These are phyloP conservation scores for Flaveria bidentis DNA, from an alignment of 129 eudicot species.

Conservation along the genomic window DNA sequence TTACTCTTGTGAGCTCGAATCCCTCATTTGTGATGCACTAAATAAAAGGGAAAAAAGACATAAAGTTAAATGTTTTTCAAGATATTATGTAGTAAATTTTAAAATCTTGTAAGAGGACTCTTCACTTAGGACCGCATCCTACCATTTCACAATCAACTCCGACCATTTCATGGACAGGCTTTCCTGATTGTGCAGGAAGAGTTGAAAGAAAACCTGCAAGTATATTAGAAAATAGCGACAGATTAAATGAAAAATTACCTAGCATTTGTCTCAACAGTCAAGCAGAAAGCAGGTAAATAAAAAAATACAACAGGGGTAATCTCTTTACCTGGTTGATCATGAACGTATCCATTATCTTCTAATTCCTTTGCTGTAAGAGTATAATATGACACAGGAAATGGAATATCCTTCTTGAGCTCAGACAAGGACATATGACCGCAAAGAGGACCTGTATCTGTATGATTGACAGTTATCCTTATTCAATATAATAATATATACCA, in stretches of 20 bases:
- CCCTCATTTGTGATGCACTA: conserved; percentile 81
- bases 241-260: background rate
- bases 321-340: conserved; percentile 58
- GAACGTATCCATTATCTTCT: conserved; percentile 83
- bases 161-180: conserved; percentile 56
- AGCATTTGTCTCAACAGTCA: background rate
- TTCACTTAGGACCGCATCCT: conserved; percentile 9
- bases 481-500: conserved; percentile 1
- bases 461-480: conserved; percentile 19
- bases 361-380: conserved; percentile 68
- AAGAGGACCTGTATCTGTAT: conserved; percentile 35
- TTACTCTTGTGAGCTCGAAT: conserved; percentile 83
- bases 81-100: background rate
- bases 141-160: conserved; percentile 99
- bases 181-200: conserved; percentile 68
- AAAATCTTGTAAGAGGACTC: background rate
- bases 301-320: background rate
- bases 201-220: conserved; percentile 74
- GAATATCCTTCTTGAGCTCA: conserved; percentile 52
- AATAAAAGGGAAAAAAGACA: background rate
- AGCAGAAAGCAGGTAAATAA: background rate
- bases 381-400: conserved; percentile 82
- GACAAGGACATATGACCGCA: conserved; percentile 31
- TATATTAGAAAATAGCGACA: background rate
- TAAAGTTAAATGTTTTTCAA: background rate